phyloP scores from a whole-genome alignment of 192 early-diverging fungal genomes.

The Coemansia sp. region DNA sequence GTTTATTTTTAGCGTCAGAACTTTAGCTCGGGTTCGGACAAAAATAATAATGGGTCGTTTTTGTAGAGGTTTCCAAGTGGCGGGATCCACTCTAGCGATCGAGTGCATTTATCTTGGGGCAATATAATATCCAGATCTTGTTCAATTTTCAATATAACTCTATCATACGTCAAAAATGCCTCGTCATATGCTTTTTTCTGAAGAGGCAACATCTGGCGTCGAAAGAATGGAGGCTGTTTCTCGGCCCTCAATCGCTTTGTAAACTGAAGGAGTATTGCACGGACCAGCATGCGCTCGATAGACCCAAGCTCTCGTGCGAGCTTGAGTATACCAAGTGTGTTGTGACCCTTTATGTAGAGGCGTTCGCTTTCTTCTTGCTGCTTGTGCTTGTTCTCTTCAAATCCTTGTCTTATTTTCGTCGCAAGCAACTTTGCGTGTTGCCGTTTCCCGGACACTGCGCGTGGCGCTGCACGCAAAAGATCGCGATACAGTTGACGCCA shows the following conservation, averaged over 20 bases:
- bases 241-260: slow-evolving; percentile 16
- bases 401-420: slow-evolving; percentile 42
- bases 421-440: slow-evolving; percentile 3
- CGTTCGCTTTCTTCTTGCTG: neutral
- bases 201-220: slow-evolving; percentile 19
- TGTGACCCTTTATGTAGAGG: slow-evolving; percentile 38
- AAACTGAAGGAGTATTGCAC: slow-evolving; percentile 18
- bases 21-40: neutral
- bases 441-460: slow-evolving; percentile 23
- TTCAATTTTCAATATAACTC: slow-evolving; percentile 23
- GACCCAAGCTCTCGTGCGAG: slow-evolving; percentile 51
- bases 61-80: slow-evolving; percentile 21
- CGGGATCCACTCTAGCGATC: slow-evolving; percentile 48
- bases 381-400: slow-evolving; percentile 15
- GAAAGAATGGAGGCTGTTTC: slow-evolving; percentile 19
- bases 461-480: slow-evolving; percentile 40
- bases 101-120: slow-evolving; percentile 20
- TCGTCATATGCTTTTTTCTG: slow-evolving; percentile 15
- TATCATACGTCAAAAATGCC: slow-evolving; percentile 25
- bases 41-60: slow-evolving; percentile 7
- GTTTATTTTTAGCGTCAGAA: neutral
- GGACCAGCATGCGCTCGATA: slow-evolving; percentile 34
- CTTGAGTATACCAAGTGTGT: slow-evolving; percentile 51
- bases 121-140: slow-evolving; percentile 41
- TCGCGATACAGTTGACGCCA: slow-evolving; percentile 45